Evolutionary conservation across 83 land plant genomes (phyloP).

Genomic region (Thuja plicata): DNA sequence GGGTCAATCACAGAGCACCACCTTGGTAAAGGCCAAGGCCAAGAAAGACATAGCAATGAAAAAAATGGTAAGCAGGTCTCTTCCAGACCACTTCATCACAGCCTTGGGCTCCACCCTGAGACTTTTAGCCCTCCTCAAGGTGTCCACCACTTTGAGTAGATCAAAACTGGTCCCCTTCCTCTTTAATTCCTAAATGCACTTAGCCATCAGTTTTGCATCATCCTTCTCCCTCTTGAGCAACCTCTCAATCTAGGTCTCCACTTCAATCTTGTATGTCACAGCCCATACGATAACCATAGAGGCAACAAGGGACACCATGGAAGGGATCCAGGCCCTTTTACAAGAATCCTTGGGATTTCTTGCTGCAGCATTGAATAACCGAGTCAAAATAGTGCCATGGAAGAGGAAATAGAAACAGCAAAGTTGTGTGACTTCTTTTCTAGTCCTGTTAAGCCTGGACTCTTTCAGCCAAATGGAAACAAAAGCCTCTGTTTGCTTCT

Average conservation of each 20-base stretch:
- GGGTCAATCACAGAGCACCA: constrained; percentile 38
- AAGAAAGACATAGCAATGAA: constrained; percentile 44
- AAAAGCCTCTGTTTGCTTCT: background rate
- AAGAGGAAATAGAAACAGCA: constrained; percentile 66
- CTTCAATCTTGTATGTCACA: constrained; percentile 54
- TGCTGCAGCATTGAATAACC: constrained; percentile 21
- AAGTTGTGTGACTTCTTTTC: constrained; percentile 50
- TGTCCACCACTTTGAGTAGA: constrained; percentile 68
- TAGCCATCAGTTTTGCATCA: constrained; percentile 46
- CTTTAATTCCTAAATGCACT: constrained; percentile 67
- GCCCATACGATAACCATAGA: constrained; percentile 65
- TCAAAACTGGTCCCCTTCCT: constrained; percentile 65
- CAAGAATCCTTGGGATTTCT: constrained; percentile 20
- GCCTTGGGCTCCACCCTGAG: constrained; percentile 53
- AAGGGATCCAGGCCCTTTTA: constrained; percentile 58
- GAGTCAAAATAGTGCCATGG: constrained; percentile 47
- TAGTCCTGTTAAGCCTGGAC: constrained; percentile 47
- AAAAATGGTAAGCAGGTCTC: constrained; percentile 55
- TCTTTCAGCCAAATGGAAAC: constrained; percentile 29
- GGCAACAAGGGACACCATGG: constrained; percentile 36
- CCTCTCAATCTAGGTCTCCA: constrained; percentile 50
- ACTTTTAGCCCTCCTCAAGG: constrained; percentile 68
- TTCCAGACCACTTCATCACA: constrained; percentile 55
- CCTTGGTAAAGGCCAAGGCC: constrained; percentile 43
- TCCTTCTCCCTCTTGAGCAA: constrained; percentile 66